Conservation (phyloP, 768 basidiomycete species). For the Chalciporus pseudorubinellus region DNA sequence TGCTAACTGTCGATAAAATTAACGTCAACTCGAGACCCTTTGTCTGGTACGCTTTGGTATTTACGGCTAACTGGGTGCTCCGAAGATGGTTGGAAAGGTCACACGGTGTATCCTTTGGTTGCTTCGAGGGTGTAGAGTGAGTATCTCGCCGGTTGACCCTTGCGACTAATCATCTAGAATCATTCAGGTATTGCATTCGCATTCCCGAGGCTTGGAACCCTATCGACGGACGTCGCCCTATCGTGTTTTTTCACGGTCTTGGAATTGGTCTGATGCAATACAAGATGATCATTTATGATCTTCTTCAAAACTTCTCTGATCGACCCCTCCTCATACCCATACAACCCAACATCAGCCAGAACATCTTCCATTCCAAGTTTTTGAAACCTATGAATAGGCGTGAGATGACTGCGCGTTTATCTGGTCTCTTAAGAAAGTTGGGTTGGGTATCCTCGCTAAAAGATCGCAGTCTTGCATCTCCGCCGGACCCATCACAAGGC, state of each 20-base stretch:
- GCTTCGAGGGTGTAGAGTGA: slow-evolving; percentile 69
- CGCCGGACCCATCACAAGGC: slow-evolving; percentile 38
- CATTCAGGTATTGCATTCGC: slow-evolving; percentile 66
- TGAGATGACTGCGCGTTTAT: slow-evolving; percentile 57
- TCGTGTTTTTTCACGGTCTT: slow-evolving; percentile 87
- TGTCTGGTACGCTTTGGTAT: slow-evolving; percentile 56
- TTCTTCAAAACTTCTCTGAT: slow-evolving; percentile 55
- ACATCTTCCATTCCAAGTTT: slow-evolving; percentile 75
- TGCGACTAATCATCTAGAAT: not conserved
- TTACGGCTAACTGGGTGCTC: slow-evolving; percentile 46
- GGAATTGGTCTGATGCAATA: slow-evolving; percentile 82
- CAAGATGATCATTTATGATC: slow-evolving; percentile 52
- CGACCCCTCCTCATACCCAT: slow-evolving; percentile 75
- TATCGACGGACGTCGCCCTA: slow-evolving; percentile 55
- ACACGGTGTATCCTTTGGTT: slow-evolving; percentile 44
- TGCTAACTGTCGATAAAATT: slow-evolving; percentile 77
- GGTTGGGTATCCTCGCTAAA: slow-evolving; percentile 54
- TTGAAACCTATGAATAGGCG: slow-evolving; percentile 66
- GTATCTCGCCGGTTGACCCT: slow-evolving; percentile 19
- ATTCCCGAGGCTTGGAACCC: slow-evolving; percentile 67
- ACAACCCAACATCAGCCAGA: slow-evolving; percentile 85
- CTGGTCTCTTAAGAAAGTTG: slow-evolving; percentile 53
- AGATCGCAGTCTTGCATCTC: slow-evolving; percentile 5
- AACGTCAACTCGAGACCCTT: slow-evolving; percentile 68
- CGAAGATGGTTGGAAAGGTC: slow-evolving; percentile 42